Conservation (phyloP, 768 basidiomycete species). For the Suillus americanus region DNA sequence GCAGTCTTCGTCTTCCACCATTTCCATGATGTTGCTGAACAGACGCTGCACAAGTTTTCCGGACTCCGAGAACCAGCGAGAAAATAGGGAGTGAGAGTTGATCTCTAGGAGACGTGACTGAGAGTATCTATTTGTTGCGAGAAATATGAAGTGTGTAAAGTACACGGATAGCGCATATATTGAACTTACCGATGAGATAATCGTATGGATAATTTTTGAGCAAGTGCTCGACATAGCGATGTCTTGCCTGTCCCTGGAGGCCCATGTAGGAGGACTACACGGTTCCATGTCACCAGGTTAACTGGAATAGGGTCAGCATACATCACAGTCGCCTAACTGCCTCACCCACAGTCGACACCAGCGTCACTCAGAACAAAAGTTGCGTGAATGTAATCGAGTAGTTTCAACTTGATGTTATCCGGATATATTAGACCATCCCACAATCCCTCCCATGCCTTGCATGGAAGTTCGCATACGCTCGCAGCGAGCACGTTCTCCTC, state of each 20-base stretch:
- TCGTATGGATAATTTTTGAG: conserved; percentile 92
- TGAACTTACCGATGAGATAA: conserved; percentile 71
- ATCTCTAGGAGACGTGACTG: conserved; percentile 91
- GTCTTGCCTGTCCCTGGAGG: conserved; percentile 99
- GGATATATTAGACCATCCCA: conserved; percentile 92
- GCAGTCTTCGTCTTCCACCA: conserved; percentile 87
- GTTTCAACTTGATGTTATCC: conserved; percentile 78
- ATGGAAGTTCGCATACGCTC: conserved; percentile 86
- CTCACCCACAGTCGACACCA: conserved; percentile 70
- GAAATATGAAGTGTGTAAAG: conserved; percentile 5
- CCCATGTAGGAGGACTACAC: conserved; percentile 91
- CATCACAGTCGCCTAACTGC: neutral
- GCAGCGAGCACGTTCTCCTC: conserved; percentile 86
- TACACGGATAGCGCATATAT: conserved; percentile 3
- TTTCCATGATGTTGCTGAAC: conserved; percentile 84
- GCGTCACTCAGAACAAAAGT: conserved; percentile 92
- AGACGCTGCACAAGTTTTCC: conserved; percentile 96
- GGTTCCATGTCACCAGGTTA: conserved; percentile 94
- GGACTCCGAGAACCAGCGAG: conserved; percentile 98
- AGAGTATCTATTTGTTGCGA: conserved; percentile 58
- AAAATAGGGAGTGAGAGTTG: conserved; percentile 97
- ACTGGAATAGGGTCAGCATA: conserved; percentile 39
- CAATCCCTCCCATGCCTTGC: conserved; percentile 79
- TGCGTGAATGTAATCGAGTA: conserved; percentile 93
- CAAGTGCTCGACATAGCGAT: conserved; percentile 88